Evolutionary conservation across 345 rosid species (phyloP).

Genomic region (Eucalyptus tenuipes): DNA sequence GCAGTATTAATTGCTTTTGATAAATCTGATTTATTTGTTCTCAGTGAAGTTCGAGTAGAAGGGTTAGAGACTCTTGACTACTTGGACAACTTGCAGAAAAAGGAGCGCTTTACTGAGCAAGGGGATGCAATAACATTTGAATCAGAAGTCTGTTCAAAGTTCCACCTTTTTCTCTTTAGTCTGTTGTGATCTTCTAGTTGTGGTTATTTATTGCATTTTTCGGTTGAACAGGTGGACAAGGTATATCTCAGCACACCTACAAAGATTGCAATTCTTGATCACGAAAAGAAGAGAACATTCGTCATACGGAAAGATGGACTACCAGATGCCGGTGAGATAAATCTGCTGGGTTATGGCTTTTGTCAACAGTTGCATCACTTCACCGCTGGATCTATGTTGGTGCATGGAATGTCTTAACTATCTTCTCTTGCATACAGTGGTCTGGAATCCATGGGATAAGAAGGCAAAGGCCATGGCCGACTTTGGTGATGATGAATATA

Average conservation of each 20-base stretch:
- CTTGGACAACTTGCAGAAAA: constrained; percentile 77
- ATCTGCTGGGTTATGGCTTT: not conserved
- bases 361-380: not conserved
- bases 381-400: not conserved
- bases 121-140: constrained; percentile 97
- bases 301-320: constrained; percentile 93
- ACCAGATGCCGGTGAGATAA: constrained; percentile 82
- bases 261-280: constrained; percentile 89
- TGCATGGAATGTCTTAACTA: not conserved
- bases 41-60: constrained; percentile 95
- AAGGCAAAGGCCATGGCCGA: constrained; percentile 79
- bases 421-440: constrained; percentile 37
- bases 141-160: constrained; percentile 29
- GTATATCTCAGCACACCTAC: constrained; percentile 81
- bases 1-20: not conserved
- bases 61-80: constrained; percentile 91
- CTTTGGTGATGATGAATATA: constrained; percentile 92
- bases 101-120: constrained; percentile 82
- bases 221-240: constrained; percentile 48
- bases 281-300: constrained; percentile 90
- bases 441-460: constrained; percentile 99
- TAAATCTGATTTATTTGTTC: not conserved
- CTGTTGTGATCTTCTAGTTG: not conserved
- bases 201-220: not conserved
- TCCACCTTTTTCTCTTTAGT: not conserved